phyloP scores from a whole-genome alignment of 345 rosid species.

The Citrus trifoliata region DNA sequence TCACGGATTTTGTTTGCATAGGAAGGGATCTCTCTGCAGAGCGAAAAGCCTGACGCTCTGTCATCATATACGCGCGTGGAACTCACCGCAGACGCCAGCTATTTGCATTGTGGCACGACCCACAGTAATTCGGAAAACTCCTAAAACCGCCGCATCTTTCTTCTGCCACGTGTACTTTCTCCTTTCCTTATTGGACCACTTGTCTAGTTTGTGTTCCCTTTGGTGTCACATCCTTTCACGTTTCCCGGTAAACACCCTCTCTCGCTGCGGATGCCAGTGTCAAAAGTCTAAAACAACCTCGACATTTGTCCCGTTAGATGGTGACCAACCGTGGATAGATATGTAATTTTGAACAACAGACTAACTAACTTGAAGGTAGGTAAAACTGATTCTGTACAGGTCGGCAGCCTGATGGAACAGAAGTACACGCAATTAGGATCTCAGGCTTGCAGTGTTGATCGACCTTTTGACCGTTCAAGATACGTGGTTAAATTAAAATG shows the following conservation, averaged over 20 bases:
- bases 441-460: background rate
- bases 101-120: slow-evolving; percentile 26
- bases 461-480: slow-evolving; percentile 3
- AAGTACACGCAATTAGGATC: slow-evolving; percentile 21
- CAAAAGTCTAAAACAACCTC: slow-evolving; percentile 20
- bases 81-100: slow-evolving; percentile 36
- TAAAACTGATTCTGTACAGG: slow-evolving; percentile 23
- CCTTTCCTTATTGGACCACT: slow-evolving; percentile 30
- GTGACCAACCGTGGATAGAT: background rate
- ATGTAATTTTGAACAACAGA: slow-evolving; percentile 12
- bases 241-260: slow-evolving; percentile 14
- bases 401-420: slow-evolving; percentile 17
- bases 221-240: slow-evolving; percentile 23
- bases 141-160: slow-evolving; percentile 21
- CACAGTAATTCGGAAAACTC: slow-evolving; percentile 19
- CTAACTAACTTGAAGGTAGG: slow-evolving; percentile 38
- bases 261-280: background rate
- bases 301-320: accelerated
- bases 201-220: slow-evolving; percentile 28
- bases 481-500: background rate
- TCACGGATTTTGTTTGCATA: background rate
- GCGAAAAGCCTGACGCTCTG: slow-evolving; percentile 17
- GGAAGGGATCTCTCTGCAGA: slow-evolving; percentile 12
- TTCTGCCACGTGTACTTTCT: slow-evolving; percentile 37
- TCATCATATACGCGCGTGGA: slow-evolving; percentile 28